Conservation (phyloP, 2,329 filamentous ascomycete species). For the Biscogniauxia marginata region DNA sequence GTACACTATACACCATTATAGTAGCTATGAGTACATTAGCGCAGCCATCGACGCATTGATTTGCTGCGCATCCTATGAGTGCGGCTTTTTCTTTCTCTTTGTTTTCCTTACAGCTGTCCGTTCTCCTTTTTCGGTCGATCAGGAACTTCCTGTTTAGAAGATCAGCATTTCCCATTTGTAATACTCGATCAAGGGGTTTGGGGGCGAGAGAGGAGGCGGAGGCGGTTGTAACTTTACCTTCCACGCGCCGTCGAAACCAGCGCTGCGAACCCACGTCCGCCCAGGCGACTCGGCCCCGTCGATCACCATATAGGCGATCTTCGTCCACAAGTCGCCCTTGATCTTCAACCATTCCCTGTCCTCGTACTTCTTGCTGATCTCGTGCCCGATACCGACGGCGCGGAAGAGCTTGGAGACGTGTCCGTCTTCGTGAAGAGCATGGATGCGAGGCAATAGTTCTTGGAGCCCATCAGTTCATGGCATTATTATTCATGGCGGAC, state of each 20-base stretch:
- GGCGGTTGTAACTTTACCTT: conserved; percentile 31
- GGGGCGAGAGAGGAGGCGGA: too few species aligned
- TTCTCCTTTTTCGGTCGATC: neutral
- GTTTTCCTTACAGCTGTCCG: neutral
- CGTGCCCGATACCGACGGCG: conserved; percentile 64
- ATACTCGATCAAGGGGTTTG: too few species aligned
- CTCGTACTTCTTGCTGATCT: conserved; percentile 45
- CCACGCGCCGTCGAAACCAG: conserved; percentile 68
- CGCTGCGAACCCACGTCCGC: conserved; percentile 57
- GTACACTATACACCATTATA: too few species aligned
- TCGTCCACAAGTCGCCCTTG: conserved; percentile 58
- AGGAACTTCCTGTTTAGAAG: neutral
- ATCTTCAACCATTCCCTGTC: conserved; percentile 51
- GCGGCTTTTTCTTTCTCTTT: too few species aligned
- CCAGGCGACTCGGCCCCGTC: conserved; percentile 58
- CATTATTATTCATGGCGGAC: neutral
- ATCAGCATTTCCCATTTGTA: neutral
- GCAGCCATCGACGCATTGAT: too few species aligned
- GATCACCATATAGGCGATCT: conserved; percentile 58
- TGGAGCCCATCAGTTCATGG: neutral
- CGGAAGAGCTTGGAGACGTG: conserved; percentile 76
- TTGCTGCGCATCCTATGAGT: neutral
- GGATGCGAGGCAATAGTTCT: conserved; percentile 48
- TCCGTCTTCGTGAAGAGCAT: conserved; percentile 67
- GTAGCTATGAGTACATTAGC: too few species aligned